Evolutionary conservation across 2,329 filamentous ascomycete genomes (phyloP).

Genomic region (Cordyceps fumosorosea): DNA sequence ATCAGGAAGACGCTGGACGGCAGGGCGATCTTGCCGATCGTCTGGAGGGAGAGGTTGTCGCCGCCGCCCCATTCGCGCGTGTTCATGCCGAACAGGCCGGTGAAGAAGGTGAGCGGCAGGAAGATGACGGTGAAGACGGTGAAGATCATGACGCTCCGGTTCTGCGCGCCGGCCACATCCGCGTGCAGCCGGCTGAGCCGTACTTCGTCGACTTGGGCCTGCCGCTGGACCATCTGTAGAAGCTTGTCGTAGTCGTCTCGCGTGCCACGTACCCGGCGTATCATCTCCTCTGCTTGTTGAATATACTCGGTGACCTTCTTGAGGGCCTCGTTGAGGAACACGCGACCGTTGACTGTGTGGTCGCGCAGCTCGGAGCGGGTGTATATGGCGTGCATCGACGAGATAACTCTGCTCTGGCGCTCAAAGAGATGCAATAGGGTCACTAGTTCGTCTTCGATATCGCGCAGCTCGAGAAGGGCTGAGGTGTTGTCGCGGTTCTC

Average conservation of each 20-base stretch:
- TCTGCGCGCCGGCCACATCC: constrained; percentile 55
- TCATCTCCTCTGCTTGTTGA: constrained; percentile 49
- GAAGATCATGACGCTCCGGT: constrained; percentile 59
- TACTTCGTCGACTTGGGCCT: constrained; percentile 60
- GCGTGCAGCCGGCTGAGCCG: constrained; percentile 56
- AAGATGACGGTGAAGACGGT: constrained; percentile 59
- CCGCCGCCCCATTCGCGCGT: constrained; percentile 52
- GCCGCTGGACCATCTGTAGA: constrained; percentile 60
- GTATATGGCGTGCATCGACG: constrained; percentile 40
- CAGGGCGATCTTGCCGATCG: constrained; percentile 42
- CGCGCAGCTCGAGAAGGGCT: constrained; percentile 54
- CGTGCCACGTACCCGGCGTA: constrained; percentile 48
- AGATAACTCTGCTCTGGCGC: constrained; percentile 46
- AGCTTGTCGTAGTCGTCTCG: constrained; percentile 59
- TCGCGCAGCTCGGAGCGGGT: constrained; percentile 33
- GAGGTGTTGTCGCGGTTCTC: constrained; percentile 59
- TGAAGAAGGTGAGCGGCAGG: constrained; percentile 59
- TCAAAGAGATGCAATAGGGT: constrained; percentile 52
- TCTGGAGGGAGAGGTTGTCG: constrained; percentile 35
- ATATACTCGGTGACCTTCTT: constrained; percentile 48
- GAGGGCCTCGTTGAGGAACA: constrained; percentile 47
- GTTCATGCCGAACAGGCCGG: constrained; percentile 60
- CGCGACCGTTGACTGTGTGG: constrained; percentile 38
- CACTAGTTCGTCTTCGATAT: constrained; percentile 57
- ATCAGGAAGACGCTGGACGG: constrained; percentile 45